Base-by-base conservation (phyloP, 2,329 filamentous ascomycete species). In the Talaromyces sp. region DNA sequence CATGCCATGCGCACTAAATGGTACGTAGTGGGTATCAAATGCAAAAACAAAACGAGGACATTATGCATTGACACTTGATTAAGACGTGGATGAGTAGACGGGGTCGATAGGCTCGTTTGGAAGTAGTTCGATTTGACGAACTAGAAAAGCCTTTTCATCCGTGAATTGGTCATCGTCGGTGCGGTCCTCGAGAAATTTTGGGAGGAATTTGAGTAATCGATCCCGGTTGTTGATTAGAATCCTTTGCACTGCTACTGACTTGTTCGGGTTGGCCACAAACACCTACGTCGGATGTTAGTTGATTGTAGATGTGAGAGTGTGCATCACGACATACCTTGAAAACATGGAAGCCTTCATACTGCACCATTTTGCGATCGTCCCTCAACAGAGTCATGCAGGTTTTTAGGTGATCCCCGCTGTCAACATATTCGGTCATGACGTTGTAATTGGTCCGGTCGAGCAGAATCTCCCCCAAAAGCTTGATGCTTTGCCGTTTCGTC, bases 81-180 rank as follows among this genome's bases (percentile, higher is more conserved):
- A 73, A 67, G 47, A 56, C 31, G 70, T 70, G 28, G 66, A 61
- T 31, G 71, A 64, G 28, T 72, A 69, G 53, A 67, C 60, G 31
- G 71, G 74, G 44, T 78, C 75, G 50, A 78, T 69, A 30, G 77
- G 77, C 60, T 78, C 76, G 56, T 72, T 72, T 28, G 79, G 76
- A 44, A 80, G 65, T 65, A 76, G 70, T 63, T 86, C 83, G 71
- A 99, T 98, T 76, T 97, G 93, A 77, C 96, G 94, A 71, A 99
- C 93, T 70, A 99, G 81, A 73, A 98, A 99, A 69, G 95, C 94
- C 73, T 96, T 91, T 82, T 99, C 95, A 72, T 99, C 95, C 67
- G 93, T 95, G 75, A 99, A 99, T 76, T 99, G 95, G 76, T 98
- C 95, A 72, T 99, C 95, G 68, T 99, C 95, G 34, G 91, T 97